Conservation (phyloP, 2,329 filamentous ascomycete species). For the Neocucurbitaria cava region DNA sequence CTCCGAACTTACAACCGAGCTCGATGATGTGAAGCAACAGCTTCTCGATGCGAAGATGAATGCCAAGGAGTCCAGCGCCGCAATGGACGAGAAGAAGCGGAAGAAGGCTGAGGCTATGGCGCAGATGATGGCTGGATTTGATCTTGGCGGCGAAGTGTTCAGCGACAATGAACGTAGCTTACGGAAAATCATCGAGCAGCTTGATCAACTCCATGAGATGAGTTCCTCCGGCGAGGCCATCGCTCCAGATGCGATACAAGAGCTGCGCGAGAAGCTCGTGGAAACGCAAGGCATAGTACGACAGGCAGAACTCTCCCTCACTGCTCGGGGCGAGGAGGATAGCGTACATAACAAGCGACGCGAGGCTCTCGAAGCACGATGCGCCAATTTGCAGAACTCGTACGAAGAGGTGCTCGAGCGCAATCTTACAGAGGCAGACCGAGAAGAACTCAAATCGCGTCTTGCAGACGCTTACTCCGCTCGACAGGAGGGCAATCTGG, state of each 20-base stretch:
- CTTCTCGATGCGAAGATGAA: constrained; percentile 96
- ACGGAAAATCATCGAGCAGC: constrained; percentile 79
- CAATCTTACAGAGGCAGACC: constrained; percentile 78
- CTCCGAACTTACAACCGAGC: constrained; percentile 84
- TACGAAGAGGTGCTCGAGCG: constrained; percentile 83
- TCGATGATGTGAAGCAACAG: constrained; percentile 96
- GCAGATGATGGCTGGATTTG: constrained; percentile 99
- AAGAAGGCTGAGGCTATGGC: constrained; percentile 99
- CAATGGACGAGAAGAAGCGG: constrained; percentile 95
- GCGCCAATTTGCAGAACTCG: constrained; percentile 77
- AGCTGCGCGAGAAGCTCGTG: constrained; percentile 77
- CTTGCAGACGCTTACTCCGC: constrained; percentile 79
- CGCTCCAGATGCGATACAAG: constrained; percentile 79
- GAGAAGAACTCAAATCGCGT: constrained; percentile 81
- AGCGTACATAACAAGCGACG: constrained; percentile 69
- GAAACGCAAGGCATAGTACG: constrained; percentile 92
- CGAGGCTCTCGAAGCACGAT: constrained; percentile 77
- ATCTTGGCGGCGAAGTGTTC: constrained; percentile 90
- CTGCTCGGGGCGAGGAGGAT: constrained; percentile 70
- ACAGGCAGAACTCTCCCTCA: constrained; percentile 87
- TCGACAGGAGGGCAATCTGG: constrained; percentile 74
- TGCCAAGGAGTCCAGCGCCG: constrained; percentile 88
- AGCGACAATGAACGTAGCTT: constrained; percentile 91
- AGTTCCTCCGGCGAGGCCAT: constrained; percentile 79
- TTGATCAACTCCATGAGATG: constrained; percentile 80